Evolutionary conservation across 2,329 filamentous ascomycete species (phyloP), one percentile per base, ranked within the genome.

Genomic region (Neonectria coccinea): DNA sequence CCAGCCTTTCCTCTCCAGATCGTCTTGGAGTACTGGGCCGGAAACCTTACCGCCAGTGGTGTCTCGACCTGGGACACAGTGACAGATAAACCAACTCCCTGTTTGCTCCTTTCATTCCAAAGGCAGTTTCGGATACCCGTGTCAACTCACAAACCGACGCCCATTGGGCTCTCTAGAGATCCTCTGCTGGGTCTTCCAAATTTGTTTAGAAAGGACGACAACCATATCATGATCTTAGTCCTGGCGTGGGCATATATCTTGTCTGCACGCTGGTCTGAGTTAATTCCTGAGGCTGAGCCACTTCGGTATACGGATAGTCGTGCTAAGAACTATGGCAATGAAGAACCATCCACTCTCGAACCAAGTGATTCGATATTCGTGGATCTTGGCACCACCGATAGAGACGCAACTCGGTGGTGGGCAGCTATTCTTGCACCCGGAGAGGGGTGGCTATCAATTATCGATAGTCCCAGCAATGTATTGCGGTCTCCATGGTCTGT

Each of bases 181-280:
- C 45, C 25, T 10, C 1, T 18, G 2, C 45, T 29, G 25, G 16
- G 25, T 9, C 25, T 50, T 11, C 45, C 45, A 31, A n/a, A 50
- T 18, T 7, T 31, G n/a, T 53, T 65, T 20, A n/a, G 18, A 27
- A 42, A 54, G 10, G 18, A 48, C 16, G 45, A 66, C 36, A 56
- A 66, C 27, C 59, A 62, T 16, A 3, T 56, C 5, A 29, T 22
- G 39, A 33, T 61, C 5, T 36, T 61, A 11, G 33, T 33, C 12
- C 18, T 61, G 31, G 58, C 52, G 42, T 61, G 58, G 58, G 33
- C 58, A 25, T 60, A 60, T 55, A 42, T 52, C 39, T 11, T 60
- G 18, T 59, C 57, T 5, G 50, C 57, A 18, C 57, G 57, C 16
- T 60, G 51, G 50, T 6, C 48, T 27, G 51, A 45, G 44, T 14